Evolutionary conservation across 495 filamentous ascomycete genomes (phyloP), one percentile per base, ranked within the genome.

Genomic region (Chaetomium tenue): DNA sequence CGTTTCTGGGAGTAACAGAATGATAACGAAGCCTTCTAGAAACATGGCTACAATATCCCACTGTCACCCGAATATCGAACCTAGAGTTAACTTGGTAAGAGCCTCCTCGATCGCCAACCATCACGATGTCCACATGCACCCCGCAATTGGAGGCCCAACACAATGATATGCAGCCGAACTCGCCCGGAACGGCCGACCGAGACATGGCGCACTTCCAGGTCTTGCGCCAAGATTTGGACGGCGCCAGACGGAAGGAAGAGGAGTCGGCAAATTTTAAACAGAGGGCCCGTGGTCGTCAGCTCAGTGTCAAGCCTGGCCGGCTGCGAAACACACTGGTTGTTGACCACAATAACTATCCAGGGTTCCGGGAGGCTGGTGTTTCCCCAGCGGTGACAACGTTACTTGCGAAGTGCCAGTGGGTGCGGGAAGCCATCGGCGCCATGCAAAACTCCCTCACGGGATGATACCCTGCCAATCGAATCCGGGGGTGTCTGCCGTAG

Each of bases 381-480:
- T 28, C 53, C 42, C 42, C 20, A 30, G 8, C 23, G 25, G 25
- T 22, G 51, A 33, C 44, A 51, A 60, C 55, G 55, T 64, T 64
- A 54, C 56, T 68, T 57, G 63, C 56, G 62, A 68, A 60, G 51
- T 59, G 65, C 37, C 58, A 51, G 68, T 62, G 58, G 59, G 53
- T 22, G 53, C 65, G 60, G 64, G 59, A 66, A 58, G 60, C 26
- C 60, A 60, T 60, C 60, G 53, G 65, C 56, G 47, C 66, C 69
- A 68, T 71, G 69, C 71, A 68, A 66, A 67, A 68, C 68, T 72
- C 58, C 47, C 66, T 63, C 65, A 58, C 72, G 71, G 72, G 72
- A 73, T 73, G 63, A 46, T 66, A 75, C 72, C 71, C 66, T 75
- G 67, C 65, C 63, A 70, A 61, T 67, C 66, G 69, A 75, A 72